phyloP scores from a whole-genome alignment of 1,284 basidiomycete species.

The Rhodotorula sp. region DNA sequence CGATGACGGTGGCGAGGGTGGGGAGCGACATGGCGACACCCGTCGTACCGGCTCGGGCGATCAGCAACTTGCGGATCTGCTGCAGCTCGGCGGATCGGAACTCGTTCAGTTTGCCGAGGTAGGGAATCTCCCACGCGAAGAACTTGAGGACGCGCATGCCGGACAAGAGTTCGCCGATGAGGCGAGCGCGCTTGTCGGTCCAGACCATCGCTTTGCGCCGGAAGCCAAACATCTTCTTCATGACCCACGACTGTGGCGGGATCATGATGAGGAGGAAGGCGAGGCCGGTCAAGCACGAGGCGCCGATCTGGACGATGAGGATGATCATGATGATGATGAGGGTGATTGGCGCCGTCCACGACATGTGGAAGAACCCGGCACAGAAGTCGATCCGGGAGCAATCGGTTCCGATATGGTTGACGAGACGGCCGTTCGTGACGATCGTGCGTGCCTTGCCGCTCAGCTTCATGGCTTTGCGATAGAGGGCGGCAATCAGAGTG shows the following conservation, averaged over 20 bases:
- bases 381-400: constrained; percentile 81
- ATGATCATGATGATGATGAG: constrained; percentile 67
- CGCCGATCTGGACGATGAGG: constrained; percentile 69
- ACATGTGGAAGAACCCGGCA: constrained; percentile 53
- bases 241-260: constrained; percentile 67
- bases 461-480: constrained; percentile 71
- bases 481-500: constrained; percentile 85
- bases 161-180: constrained; percentile 75
- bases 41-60: constrained; percentile 64
- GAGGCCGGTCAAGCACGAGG: constrained; percentile 77
- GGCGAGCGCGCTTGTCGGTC: constrained; percentile 81
- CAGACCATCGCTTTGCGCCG: constrained; percentile 78
- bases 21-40: constrained; percentile 64
- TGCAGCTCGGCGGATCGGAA: constrained; percentile 73
- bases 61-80: constrained; percentile 65
- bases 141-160: constrained; percentile 89
- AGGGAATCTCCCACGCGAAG: constrained; percentile 64
- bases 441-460: constrained; percentile 78
- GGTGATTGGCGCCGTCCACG: constrained; percentile 49
- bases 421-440: constrained; percentile 77
- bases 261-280: constrained; percentile 58
- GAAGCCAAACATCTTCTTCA: constrained; percentile 70
- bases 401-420: constrained; percentile 92
- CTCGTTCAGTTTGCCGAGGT: constrained; percentile 62
- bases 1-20: constrained; percentile 74